Percentiles rank a stretch among this genome's conserved stretches.
These are phyloP conservation scores for Onygenales sp. DNA, from an alignment of 2,329 filamentous ascomycete species.

Conservation along the genomic window DNA sequence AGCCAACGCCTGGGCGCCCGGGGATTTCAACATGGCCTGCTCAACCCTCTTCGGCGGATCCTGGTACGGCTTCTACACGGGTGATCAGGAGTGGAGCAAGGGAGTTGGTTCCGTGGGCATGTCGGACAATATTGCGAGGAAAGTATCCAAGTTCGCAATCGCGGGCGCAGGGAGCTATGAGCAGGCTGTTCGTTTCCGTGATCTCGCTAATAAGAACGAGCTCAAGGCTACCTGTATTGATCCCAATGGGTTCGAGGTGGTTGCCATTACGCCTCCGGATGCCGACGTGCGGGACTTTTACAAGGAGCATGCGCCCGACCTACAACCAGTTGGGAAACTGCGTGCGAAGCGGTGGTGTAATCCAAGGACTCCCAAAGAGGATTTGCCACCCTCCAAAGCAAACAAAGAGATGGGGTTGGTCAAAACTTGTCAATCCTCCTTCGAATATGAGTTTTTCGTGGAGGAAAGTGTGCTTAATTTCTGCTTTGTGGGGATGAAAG, in stretches of 20 bases:
- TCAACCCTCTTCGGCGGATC: constrained; percentile 56
- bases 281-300: constrained; percentile 41
- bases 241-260: constrained; percentile 53
- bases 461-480: constrained; percentile 52
- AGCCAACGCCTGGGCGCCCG: constrained; percentile 52
- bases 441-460: constrained; percentile 51
- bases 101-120: constrained; percentile 27
- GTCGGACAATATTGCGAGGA: constrained; percentile 36
- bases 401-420: constrained; percentile 4
- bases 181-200: constrained; percentile 27
- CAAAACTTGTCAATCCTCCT: constrained; percentile 14
- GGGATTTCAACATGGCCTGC: constrained; percentile 70
- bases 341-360: constrained; percentile 42
- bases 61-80: constrained; percentile 34
- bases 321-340: constrained; percentile 46
- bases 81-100: constrained; percentile 31
- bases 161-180: constrained; percentile 36
- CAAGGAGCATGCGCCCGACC: constrained; percentile 28
- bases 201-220: constrained; percentile 23
- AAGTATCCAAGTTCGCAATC: constrained; percentile 43
- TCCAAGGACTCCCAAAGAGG: constrained; percentile 29
- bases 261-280: constrained; percentile 39
- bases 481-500: constrained; percentile 56
- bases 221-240: constrained; percentile 38
- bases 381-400: constrained; percentile 26